Conservation (phyloP, 2,329 filamentous ascomycete genomes). For the Volutella citrinella region DNA sequence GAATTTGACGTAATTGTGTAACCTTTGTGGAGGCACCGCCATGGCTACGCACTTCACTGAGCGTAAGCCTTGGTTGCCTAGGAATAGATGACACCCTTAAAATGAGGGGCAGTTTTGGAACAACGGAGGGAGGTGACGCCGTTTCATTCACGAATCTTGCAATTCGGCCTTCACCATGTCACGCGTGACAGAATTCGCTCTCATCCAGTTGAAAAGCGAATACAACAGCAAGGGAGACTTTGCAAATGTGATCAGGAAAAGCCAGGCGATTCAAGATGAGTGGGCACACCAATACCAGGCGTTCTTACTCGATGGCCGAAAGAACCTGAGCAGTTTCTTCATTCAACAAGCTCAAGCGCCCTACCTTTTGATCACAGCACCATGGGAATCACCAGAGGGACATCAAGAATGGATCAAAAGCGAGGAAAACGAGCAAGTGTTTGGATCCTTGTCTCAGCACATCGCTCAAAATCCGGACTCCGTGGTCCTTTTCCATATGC, state of each 20-base stretch:
- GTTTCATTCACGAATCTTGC: no score
- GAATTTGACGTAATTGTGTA: no score
- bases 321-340: constrained; percentile 34
- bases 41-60: no score
- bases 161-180: no score
- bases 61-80: no score
- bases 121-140: no score
- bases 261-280: constrained; percentile 34
- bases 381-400: constrained; percentile 41
- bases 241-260: constrained; percentile 28
- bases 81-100: no score
- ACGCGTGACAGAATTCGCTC: constrained; percentile 41
- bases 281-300: constrained; percentile 39
- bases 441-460: constrained; percentile 31
- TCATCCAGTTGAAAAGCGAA: constrained; percentile 29
- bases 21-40: no score
- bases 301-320: constrained; percentile 25
- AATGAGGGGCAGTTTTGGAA: no score
- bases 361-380: constrained; percentile 41
- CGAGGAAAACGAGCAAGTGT: constrained; percentile 35
- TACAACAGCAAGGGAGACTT: constrained; percentile 32
- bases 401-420: constrained; percentile 44
- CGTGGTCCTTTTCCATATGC: constrained; percentile 41
- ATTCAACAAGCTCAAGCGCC: constrained; percentile 34
- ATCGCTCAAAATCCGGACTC: constrained; percentile 30